Evolutionary conservation across 805 yeast genomes (phyloP).

Genomic region (Metschnikowia gelsemii): DNA sequence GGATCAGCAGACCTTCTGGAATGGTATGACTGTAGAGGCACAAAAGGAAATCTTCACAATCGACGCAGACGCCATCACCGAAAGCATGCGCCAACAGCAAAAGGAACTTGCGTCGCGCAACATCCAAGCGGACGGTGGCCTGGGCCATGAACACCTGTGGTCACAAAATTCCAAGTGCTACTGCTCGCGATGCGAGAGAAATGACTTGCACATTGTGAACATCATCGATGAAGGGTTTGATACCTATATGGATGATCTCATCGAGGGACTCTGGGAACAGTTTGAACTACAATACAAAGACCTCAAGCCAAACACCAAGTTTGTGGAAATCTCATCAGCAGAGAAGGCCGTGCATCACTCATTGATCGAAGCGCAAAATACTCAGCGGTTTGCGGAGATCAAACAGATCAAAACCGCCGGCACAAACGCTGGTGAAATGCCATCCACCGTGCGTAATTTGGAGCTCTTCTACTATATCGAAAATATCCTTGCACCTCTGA

Average conservation of each 20-base stretch:
- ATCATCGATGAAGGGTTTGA: constrained; percentile 36
- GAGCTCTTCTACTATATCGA: constrained; percentile 12
- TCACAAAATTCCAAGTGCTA: constrained; percentile 43
- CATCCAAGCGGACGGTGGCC: constrained; percentile 8
- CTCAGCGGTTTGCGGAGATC: constrained; percentile 12
- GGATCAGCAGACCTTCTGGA: constrained; percentile 18
- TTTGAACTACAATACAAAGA: constrained; percentile 12
- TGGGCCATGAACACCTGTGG: constrained; percentile 11
- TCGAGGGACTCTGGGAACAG: constrained; percentile 11
- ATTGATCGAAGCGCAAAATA: constrained; percentile 4
- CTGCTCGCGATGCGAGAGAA: constrained; percentile 77
- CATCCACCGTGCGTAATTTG: constrained; percentile 9
- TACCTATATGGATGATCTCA: constrained; percentile 9
- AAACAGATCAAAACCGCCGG: constrained; percentile 10
- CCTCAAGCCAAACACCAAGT: constrained; percentile 5
- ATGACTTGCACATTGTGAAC: constrained; percentile 52
- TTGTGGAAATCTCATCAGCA: constrained; percentile 7
- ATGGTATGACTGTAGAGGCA: constrained; percentile 13
- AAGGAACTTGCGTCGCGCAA: constrained; percentile 6
- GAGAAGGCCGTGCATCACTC: constrained; percentile 4
- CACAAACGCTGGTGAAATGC: constrained; percentile 9
- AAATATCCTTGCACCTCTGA: constrained; percentile 8
- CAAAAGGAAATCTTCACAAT: constrained; percentile 42
- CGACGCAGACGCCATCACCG: constrained; percentile 67
- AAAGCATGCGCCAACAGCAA: constrained; percentile 45